phyloP scores from a whole-genome alignment of 2,329 filamentous ascomycete species.

The Blastomyces parvus region DNA sequence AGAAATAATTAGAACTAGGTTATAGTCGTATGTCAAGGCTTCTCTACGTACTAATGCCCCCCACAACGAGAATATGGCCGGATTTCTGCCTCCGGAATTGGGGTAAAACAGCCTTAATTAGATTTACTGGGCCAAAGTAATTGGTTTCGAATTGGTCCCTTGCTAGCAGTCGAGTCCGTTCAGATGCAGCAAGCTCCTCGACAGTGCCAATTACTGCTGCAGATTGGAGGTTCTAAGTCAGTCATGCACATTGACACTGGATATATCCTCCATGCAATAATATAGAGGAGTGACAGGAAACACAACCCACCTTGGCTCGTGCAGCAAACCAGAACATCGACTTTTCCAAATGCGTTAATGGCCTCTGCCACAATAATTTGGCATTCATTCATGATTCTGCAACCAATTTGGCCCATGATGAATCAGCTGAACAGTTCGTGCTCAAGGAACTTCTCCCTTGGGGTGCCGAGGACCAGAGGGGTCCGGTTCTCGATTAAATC shows the following conservation, averaged over 20 bases:
- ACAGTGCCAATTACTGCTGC: slow-evolving; percentile 78
- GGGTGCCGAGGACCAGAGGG: too few species aligned
- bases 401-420: background rate
- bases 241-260: background rate
- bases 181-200: slow-evolving; percentile 71
- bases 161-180: slow-evolving; percentile 65
- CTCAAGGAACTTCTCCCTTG: background rate
- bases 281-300: background rate
- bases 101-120: slow-evolving; percentile 80
- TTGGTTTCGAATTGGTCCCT: slow-evolving; percentile 89
- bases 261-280: background rate
- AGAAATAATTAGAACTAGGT: slow-evolving; percentile 2
- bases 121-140: slow-evolving; percentile 93
- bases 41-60: slow-evolving; percentile 56
- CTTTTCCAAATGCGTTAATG: slow-evolving; percentile 68
- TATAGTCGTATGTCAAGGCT: too few species aligned
- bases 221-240: slow-evolving; percentile 12
- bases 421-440: slow-evolving; percentile 1
- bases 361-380: slow-evolving; percentile 81
- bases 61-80: slow-evolving; percentile 83
- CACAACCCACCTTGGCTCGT: slow-evolving; percentile 61
- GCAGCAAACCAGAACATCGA: slow-evolving; percentile 87
- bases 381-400: slow-evolving; percentile 57
- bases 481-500: background rate
- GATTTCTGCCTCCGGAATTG: slow-evolving; percentile 68